phyloP scores from a whole-genome alignment of 2,329 filamentous ascomycete genomes.

The Colletotrichum caudatum region DNA sequence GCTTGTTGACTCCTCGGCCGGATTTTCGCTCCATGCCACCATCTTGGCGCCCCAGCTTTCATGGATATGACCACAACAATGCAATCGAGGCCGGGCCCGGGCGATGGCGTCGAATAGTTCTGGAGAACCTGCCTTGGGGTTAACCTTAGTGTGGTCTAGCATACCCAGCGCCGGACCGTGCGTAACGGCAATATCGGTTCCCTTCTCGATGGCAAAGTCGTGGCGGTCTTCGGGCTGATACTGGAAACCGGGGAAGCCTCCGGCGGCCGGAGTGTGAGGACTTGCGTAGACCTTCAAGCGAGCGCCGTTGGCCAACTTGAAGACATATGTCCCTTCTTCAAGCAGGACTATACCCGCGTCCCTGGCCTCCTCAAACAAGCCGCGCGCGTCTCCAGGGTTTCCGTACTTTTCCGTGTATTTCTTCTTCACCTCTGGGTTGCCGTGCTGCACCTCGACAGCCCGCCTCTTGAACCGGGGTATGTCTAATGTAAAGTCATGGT shows the following conservation, averaged over 20 bases:
- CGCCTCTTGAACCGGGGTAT: background rate
- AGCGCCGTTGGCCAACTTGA: slow-evolving; percentile 57
- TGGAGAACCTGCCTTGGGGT: slow-evolving; percentile 48
- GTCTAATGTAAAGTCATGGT: slow-evolving; percentile 63
- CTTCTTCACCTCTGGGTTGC: background rate
- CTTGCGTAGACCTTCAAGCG: slow-evolving; percentile 58
- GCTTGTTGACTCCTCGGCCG: slow-evolving; percentile 49
- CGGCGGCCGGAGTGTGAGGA: slow-evolving; percentile 56
- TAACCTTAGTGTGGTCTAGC: slow-evolving; percentile 52
- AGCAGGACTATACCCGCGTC: slow-evolving; percentile 50
- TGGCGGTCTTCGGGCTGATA: slow-evolving; percentile 50
- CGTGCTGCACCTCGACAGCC: background rate
- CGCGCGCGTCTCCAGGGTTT: slow-evolving; percentile 51
- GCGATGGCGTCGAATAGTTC: slow-evolving; percentile 49
- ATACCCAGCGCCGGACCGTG: slow-evolving; percentile 55
- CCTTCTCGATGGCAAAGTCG: slow-evolving; percentile 46
- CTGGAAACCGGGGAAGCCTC: slow-evolving; percentile 57
- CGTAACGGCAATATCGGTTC: slow-evolving; percentile 49
- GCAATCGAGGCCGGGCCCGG: slow-evolving; percentile 47
- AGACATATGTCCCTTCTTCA: slow-evolving; percentile 56
- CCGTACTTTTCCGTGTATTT: slow-evolving; percentile 51
- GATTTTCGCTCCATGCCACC: slow-evolving; percentile 58
- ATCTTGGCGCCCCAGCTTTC: slow-evolving; percentile 55
- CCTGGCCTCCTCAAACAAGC: slow-evolving; percentile 20
- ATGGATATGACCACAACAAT: slow-evolving; percentile 55